Percentiles rank a stretch among this genome's conserved stretches.
These are phyloP conservation scores for Starmerella powellii DNA, from an alignment of 805 yeast genomes.

Conservation along the genomic window DNA sequence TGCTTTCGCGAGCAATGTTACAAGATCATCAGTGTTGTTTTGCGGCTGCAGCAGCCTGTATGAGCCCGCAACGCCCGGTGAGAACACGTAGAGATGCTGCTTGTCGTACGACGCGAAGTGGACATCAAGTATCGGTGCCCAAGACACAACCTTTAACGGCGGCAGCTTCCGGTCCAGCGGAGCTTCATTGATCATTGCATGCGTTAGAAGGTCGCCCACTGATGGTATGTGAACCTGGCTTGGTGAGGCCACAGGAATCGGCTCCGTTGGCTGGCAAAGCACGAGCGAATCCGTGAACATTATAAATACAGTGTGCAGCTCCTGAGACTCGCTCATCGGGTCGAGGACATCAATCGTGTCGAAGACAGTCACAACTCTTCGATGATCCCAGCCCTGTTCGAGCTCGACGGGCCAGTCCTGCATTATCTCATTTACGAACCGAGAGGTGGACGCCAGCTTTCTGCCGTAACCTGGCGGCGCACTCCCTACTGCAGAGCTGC, in stretches of 20 bases:
- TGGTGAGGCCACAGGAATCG: constrained; percentile 30
- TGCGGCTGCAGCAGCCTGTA: constrained; percentile 24
- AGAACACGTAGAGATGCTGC: constrained; percentile 14
- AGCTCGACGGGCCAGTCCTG: constrained; percentile 76
- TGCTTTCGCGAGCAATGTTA: constrained; percentile 54
- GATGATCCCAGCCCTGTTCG: constrained; percentile 76
- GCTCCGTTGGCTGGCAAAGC: constrained; percentile 40
- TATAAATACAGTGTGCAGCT: constrained; percentile 44
- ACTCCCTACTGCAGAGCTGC: constrained; percentile 1
- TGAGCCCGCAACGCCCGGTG: constrained; percentile 17
- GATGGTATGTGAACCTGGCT: constrained; percentile 39
- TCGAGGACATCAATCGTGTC: constrained; percentile 34
- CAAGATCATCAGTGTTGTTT: constrained; percentile 33
- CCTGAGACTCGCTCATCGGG: constrained; percentile 23
- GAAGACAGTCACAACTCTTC: constrained; percentile 72
- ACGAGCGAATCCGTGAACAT: constrained; percentile 72
- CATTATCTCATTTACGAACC: constrained; percentile 71
- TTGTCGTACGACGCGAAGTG: constrained; percentile 20
- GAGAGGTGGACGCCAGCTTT: constrained; percentile 37
- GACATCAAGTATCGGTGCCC: constrained; percentile 52
- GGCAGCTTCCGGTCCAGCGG: constrained; percentile 55
- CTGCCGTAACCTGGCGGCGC: background rate
- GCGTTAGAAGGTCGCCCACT: constrained; percentile 74
- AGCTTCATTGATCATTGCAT: constrained; percentile 73
- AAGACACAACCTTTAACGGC: constrained; percentile 49